These are phyloP conservation scores for Phytophthora idaei DNA, from an alignment of 352 stramenopile genomes.

Conservation along the genomic window DNA sequence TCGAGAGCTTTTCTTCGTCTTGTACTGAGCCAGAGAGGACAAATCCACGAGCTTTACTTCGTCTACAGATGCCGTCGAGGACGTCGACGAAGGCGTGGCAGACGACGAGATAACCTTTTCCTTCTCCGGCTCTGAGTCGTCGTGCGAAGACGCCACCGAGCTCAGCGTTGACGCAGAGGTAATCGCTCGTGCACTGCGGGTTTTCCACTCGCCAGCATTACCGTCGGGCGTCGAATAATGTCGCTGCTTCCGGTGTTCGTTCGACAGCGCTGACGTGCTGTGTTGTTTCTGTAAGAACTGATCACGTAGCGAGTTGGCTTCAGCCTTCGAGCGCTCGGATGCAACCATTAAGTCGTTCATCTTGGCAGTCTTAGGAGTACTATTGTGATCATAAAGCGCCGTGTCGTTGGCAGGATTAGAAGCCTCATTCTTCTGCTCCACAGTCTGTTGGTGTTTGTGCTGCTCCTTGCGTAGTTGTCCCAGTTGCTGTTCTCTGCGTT, in stretches of 20 bases:
- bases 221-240: slow-evolving; percentile 30
- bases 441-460: slow-evolving; percentile 16
- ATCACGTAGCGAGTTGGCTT: slow-evolving; percentile 32
- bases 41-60: slow-evolving; percentile 34
- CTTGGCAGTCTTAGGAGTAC: slow-evolving; percentile 30
- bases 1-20: slow-evolving; percentile 27
- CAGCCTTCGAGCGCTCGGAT: slow-evolving; percentile 20
- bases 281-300: slow-evolving; percentile 33
- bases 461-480: slow-evolving; percentile 19
- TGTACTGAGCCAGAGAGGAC: slow-evolving; percentile 32
- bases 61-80: slow-evolving; percentile 24
- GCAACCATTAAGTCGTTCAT: slow-evolving; percentile 32
- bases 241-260: slow-evolving; percentile 20
- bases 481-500: slow-evolving; percentile 19
- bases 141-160: slow-evolving; percentile 13
- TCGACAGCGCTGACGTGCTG: slow-evolving; percentile 15
- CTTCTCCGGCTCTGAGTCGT: slow-evolving; percentile 33
- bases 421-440: slow-evolving; percentile 8
- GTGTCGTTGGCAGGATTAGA: slow-evolving; percentile 11
- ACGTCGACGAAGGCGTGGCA: slow-evolving; percentile 27
- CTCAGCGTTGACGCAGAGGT: slow-evolving; percentile 16
- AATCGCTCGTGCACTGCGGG: slow-evolving; percentile 21
- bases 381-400: slow-evolving; percentile 2
- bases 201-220: slow-evolving; percentile 14
- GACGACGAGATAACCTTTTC: slow-evolving; percentile 28